Conservation (phyloP, 768 basidiomycete genomes). For the Termitomyces sp. region DNA sequence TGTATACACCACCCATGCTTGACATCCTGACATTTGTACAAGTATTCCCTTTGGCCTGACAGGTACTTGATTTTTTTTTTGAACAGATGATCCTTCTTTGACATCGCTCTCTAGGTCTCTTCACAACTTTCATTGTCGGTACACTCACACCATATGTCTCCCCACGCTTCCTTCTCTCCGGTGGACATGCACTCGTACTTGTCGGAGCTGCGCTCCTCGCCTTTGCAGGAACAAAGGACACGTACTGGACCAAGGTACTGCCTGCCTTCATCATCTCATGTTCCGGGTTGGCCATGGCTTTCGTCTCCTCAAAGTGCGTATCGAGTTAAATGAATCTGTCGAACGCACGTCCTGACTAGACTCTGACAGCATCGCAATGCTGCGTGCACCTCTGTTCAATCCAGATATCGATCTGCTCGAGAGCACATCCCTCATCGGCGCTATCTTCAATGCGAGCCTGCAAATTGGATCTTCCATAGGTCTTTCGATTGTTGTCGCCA, state of each 20-base stretch:
- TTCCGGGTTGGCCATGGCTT: constrained; percentile 34
- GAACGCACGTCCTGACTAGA: neutral
- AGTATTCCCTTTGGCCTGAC: constrained; percentile 35
- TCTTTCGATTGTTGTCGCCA: constrained; percentile 30
- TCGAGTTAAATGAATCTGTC: neutral
- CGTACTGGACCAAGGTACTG: constrained; percentile 40
- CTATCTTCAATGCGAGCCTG: constrained; percentile 50
- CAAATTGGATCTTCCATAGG: constrained; percentile 46
- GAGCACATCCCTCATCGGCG: constrained; percentile 31
- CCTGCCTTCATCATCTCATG: constrained; percentile 40
- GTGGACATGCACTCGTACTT: constrained; percentile 29
- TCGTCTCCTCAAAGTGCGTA: constrained; percentile 40
- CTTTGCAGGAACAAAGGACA: constrained; percentile 26
- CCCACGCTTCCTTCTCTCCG: constrained; percentile 37
- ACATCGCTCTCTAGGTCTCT: constrained; percentile 12
- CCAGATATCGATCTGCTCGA: constrained; percentile 30
- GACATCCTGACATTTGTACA: neutral
- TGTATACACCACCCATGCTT: neutral
- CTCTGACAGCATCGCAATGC: constrained; percentile 38
- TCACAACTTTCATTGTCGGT: constrained; percentile 32
- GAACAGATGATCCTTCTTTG: too few species aligned
- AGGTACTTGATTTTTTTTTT: neutral
- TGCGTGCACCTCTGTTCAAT: constrained; percentile 35
- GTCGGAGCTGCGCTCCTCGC: constrained; percentile 33
- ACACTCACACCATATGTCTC: constrained; percentile 25